These are phyloP conservation scores for Paramecium pentaurelia DNA, from an alignment of 73 alveolate species.

Conservation along the genomic window DNA sequence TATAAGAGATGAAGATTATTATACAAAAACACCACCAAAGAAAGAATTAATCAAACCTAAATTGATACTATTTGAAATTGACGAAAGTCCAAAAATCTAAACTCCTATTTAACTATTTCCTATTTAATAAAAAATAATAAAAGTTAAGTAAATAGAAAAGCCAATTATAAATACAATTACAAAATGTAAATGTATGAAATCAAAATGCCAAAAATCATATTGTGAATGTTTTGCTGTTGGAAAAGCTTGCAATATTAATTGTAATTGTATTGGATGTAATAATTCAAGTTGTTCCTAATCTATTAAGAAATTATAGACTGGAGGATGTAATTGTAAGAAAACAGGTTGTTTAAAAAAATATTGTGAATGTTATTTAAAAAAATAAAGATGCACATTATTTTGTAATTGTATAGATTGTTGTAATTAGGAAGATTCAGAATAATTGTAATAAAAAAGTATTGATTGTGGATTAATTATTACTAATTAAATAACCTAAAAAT, in stretches of 20 bases:
- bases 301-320: neutral
- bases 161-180: neutral
- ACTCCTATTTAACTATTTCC: neutral
- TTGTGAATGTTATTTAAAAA: neutral
- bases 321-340: neutral
- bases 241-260: neutral
- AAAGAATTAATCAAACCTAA: neutral
- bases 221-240: conserved; percentile 3
- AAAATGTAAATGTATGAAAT: neutral
- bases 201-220: neutral
- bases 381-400: neutral
- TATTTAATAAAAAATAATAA: neutral
- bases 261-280: neutral
- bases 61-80: neutral
- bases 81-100: neutral
- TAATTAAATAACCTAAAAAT: neutral
- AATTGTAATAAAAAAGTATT: neutral
- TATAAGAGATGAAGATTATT: neutral
- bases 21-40: neutral
- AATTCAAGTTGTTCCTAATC: neutral
- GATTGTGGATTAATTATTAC: neutral
- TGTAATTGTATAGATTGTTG: neutral
- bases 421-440: neutral
- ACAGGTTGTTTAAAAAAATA: neutral
- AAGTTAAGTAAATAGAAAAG: neutral